These are phyloP conservation scores for Blepharisma undulans DNA, from an alignment of 169 alveolate species.

Conservation along the genomic window DNA sequence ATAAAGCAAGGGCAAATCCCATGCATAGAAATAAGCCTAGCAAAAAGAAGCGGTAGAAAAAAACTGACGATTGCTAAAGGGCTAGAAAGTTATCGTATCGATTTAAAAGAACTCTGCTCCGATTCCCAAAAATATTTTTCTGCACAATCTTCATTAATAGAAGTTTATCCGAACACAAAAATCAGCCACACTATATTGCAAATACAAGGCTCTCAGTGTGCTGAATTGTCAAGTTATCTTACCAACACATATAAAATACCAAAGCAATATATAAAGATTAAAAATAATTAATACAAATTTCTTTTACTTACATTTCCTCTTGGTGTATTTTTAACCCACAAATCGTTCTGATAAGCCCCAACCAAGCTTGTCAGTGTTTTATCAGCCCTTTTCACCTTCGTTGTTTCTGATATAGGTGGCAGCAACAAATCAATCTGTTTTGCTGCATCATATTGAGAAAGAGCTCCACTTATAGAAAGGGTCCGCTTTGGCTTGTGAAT, in stretches of 20 bases:
- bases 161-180: neutral
- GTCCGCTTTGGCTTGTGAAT: neutral
- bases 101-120: neutral
- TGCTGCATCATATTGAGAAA: neutral
- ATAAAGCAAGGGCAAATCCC: conserved; percentile 5
- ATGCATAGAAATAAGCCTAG: neutral
- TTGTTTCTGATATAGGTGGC: neutral
- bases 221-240: neutral
- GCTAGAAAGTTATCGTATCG: neutral
- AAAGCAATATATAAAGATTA: neutral
- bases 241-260: neutral
- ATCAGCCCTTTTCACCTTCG: neutral
- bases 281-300: neutral
- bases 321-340: neutral
- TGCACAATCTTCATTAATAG: neutral
- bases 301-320: neutral
- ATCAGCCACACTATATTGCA: neutral
- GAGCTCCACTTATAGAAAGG: neutral
- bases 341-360: neutral
- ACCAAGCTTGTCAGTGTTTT: neutral
- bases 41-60: neutral
- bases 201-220: neutral
- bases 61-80: neutral
- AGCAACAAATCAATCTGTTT: neutral
- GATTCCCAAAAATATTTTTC: neutral